Evolutionary conservation across 2,329 filamentous ascomycete genomes (phyloP), one percentile per base, ranked within the genome.

Genomic region (Xylariaceae sp.): DNA sequence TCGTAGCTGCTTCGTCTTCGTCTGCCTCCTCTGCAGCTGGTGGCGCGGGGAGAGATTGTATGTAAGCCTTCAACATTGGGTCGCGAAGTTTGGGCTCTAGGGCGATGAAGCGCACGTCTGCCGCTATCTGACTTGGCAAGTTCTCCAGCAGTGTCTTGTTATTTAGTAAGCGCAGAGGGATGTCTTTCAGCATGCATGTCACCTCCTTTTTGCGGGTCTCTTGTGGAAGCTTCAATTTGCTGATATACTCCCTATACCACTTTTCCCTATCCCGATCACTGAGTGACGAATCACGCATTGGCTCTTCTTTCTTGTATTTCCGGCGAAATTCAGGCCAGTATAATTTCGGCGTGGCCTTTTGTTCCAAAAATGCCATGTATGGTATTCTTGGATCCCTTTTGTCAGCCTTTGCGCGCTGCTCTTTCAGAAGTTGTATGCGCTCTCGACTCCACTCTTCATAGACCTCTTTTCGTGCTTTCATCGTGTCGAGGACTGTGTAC

Each of bases 241-340:
- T 77, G 56, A 90, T 75, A 61, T 89, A 82, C 50, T 94, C 89
- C 48, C 89, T 79, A 65, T 92, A 95, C 45, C 82, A 75, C 69
- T 87, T 90, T 64, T 95, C 89, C 32, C 86, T 79, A 45, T 92
- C 89, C 66, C 86, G 89, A 62, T 92, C 89, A 32, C 75, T 72
- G 19, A 91, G 74, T 44, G 76, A 80, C 30, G 81, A 74, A 51
- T 92, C 87, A 53, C 85, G 87, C 87, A 99, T 90, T 45, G 85
- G 80, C 0, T 80, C 69, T 56, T 95, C 90, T 57, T 87, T 91
- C 57, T 86, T 87, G 69, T 83, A 94, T 66, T 96, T 99, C 32
- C 94, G 79, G 61, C 89, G 90, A 71, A 99, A 99, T 66, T 99
- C 94, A 0, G 89, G 86, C 94, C 94, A 99, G 75, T 95, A 99